Evolutionary conservation across 208 protist species (phyloP).

Genomic region (Acanthamoeba castellanii): DNA sequence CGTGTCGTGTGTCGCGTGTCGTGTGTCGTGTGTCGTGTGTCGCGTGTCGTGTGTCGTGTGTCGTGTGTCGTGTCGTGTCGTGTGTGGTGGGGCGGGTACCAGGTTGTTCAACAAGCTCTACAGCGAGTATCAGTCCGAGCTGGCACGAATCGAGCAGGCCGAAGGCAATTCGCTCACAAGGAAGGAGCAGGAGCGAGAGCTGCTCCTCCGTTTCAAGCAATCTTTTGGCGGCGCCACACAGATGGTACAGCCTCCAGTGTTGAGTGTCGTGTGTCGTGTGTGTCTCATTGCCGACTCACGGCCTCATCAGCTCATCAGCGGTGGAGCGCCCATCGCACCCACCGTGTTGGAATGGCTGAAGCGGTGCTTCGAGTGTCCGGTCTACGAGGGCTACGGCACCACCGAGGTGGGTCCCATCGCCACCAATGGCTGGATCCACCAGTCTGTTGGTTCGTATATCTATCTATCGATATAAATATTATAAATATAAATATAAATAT

Average conservation of each 20-base stretch:
- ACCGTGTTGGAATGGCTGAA: constrained; percentile 14
- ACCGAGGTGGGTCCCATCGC: constrained; percentile 42
- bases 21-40: too few species aligned
- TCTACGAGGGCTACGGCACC: constrained; percentile 49
- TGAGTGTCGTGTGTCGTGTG: not conserved
- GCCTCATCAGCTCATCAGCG: not conserved
- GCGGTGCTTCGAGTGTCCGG: constrained; percentile 12
- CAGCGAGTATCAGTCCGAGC: not conserved
- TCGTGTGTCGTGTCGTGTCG: too few species aligned
- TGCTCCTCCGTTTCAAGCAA: not conserved
- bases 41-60: too few species aligned
- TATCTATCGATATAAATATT: too few species aligned
- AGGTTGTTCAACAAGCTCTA: constrained; percentile 70
- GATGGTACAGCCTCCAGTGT: not conserved
- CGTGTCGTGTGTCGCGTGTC: not conserved
- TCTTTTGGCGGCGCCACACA: constrained; percentile 23
- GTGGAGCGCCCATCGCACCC: not conserved
- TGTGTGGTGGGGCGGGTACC: too few species aligned
- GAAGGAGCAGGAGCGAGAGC: not conserved
- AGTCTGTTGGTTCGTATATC: not conserved
- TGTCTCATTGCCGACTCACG: not conserved
- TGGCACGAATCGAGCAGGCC: not conserved
- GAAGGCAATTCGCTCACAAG: not conserved
- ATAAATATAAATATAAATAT: too few species aligned
- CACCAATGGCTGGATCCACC: constrained; percentile 9